Base-by-base conservation (phyloP, 1,284 basidiomycete genomes). In the Pseudozyma sp. region DNA sequence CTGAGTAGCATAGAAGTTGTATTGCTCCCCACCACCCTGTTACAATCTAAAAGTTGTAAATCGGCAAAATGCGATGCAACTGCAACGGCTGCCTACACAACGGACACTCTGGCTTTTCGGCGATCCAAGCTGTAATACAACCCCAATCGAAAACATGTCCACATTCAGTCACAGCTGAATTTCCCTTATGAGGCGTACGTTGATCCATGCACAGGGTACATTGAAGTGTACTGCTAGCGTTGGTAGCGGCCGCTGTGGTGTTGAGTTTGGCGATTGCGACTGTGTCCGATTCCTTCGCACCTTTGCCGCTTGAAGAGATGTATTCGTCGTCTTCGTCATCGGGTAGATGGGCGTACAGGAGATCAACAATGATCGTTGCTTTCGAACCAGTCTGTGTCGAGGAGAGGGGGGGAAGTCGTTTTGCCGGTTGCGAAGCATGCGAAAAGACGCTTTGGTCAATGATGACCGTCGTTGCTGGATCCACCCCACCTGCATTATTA, bases 101-200 rank as follows among this genome's bases (percentile, higher is more conserved):
- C 1, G 78, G 78, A 35, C 78, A 80, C 47, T 80, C 78, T 5
- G 78, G 69, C 55, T 95, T 97, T 85, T 97, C 94, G 80, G 92
- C 87, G 10, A 90, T 90, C 95, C 95, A 93, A 52, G 92, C 90
- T 50, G 92, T 89, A 54, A 97, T 93, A 84, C 95, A 97, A 69
- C 88, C 90, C 95, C 95, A 97, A 83, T 94, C 95, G 86, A 96
- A 97, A 49, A 96, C 85, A 86, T 97, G 95, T 0, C 95, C 95
- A 79, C 95, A 97, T 83, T 96, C 94, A 0, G 95, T 97, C 31
- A 93, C 91, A 76, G 92, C 92, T 57, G 91, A 90, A 91, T 76
- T 66, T 67, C 82, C 76, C 59, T 65, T 55, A 67, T 83, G 47
- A 50, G 82, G 80, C 1, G 63, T 43, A 2, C 80, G 60, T 42